Percentiles rank a stretch among this genome's conserved stretches.
Conservation (phyloP, 2,329 filamentous ascomycete species). For the Hypoxylon sp. region DNA sequence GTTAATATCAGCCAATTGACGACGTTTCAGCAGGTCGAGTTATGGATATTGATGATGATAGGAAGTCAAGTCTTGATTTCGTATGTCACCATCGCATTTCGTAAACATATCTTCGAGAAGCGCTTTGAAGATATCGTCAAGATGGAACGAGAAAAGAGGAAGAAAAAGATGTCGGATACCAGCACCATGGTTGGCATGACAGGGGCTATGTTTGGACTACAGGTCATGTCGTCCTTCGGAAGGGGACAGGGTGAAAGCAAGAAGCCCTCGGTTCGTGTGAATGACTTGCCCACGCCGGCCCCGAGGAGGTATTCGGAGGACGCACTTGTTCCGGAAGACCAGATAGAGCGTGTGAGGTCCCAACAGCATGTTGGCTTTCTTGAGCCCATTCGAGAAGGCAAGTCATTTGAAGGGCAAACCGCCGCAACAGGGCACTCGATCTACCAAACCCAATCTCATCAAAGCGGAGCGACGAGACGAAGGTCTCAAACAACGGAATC, state of each 20-base stretch:
- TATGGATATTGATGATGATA: conserved; percentile 76
- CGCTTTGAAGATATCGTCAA: conserved; percentile 70
- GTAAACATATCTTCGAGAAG: conserved; percentile 73
- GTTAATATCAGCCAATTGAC: conserved; percentile 75
- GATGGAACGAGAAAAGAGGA: conserved; percentile 56
- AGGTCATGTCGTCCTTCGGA: conserved; percentile 52
- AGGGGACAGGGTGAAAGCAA: conserved; percentile 39
- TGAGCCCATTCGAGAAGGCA: conserved; percentile 47
- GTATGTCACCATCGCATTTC: conserved; percentile 72
- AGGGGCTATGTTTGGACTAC: conserved; percentile 51
- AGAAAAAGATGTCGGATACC: conserved; percentile 44
- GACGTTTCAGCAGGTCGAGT: conserved; percentile 76
- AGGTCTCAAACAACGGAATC: conserved; percentile 39
- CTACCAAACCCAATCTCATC: conserved; percentile 47
- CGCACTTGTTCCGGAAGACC: conserved; percentile 25
- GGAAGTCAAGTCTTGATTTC: conserved; percentile 79
- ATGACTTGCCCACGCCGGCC: conserved; percentile 20
- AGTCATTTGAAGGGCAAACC: conserved; percentile 38
- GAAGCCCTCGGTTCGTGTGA: conserved; percentile 20
- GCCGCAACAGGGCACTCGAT: conserved; percentile 44
- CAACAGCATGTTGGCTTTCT: conserved; percentile 49
- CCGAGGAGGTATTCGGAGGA: conserved; percentile 23
- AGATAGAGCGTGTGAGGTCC: conserved; percentile 20
- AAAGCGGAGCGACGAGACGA: conserved; percentile 41
- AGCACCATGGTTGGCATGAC: conserved; percentile 48